Evolutionary conservation across 768 basidiomycete species (phyloP), one percentile per base, ranked within the genome.

Genomic region (Hebeloma cylindrosporum): DNA sequence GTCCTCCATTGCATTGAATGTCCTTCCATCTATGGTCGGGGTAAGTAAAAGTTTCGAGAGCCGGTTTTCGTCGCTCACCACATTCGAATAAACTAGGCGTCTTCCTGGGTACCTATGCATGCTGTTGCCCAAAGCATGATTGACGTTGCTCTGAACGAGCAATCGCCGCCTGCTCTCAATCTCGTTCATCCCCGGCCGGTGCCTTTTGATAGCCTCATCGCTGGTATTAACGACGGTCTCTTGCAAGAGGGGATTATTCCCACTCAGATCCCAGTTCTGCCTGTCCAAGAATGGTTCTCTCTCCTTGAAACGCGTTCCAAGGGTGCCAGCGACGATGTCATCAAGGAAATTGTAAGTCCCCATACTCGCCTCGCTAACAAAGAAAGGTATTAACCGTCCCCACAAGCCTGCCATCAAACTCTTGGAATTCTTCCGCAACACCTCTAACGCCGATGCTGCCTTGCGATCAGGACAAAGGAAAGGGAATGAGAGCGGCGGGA

Each of bases 21-120:
- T 45, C n/a, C 47, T 69, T 14, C 68, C 69, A 3, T 51, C 47
- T 13, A 45, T 50, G 17, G 32, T 51, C n/a, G 64, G 66, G 29
- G 64, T 69, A 31, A 23, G 56, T 57, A 5, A 13, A 3, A 7
- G 14, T 16, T 27, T 29, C 32, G 2, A 22, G 8, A 13, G 30
- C 11, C 30, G 9, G 14, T 5, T 7, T 3, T 27, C 5, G 16
- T 35, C 14, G n/a, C 3, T 26, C 2, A 21, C 22, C 25, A 17
- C 11, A 29, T 25, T 39, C 13, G 2, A 31, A 14, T 40, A 10
- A 9, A 21, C 35, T 39, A 45, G 54, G 45, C 38, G n/a, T 58
- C 66, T 2, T 63, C 65, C 11, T 74, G 72, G 72, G 36, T 73
- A 9, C 61, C 64, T 6, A 57, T 67, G 28, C 58, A 71, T 32